Conservation (phyloP, 2,329 filamentous ascomycete genomes). For the Fusarium transvaalense region DNA sequence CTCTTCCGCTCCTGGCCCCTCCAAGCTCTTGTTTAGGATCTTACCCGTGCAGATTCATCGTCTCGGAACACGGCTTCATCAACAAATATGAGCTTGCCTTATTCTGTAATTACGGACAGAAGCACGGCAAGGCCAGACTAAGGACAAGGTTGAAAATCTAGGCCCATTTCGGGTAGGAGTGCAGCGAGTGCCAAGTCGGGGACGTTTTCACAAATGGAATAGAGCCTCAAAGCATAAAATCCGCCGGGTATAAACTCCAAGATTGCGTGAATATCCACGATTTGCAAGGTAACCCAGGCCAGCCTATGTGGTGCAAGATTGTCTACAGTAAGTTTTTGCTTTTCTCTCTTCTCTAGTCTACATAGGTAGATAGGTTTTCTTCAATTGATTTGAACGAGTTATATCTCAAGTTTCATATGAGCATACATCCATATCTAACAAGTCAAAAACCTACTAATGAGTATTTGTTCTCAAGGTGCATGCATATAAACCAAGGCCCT, state of each 20-base stretch:
- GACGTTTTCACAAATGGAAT: slow-evolving; percentile 41
- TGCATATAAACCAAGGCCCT: not conserved
- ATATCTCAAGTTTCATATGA: not conserved
- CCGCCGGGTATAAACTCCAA: slow-evolving; percentile 28
- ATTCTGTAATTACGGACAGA: slow-evolving; percentile 26
- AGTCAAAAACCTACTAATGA: not conserved
- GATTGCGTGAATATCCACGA: slow-evolving; percentile 36
- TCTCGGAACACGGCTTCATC: slow-evolving; percentile 3
- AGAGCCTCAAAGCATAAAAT: slow-evolving; percentile 34
- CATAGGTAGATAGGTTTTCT: not conserved
- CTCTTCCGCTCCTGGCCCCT: slow-evolving; percentile 23
- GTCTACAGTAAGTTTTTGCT: slow-evolving; percentile 33
- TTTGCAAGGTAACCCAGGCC: slow-evolving; percentile 20
- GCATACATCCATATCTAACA: not conserved
- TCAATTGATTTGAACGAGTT: not conserved
- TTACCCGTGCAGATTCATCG: slow-evolving; percentile 16
- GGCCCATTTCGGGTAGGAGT: slow-evolving; percentile 31
- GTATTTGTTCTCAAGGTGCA: not conserved
- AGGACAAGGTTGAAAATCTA: slow-evolving; percentile 39
- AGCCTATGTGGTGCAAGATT: slow-evolving; percentile 10
- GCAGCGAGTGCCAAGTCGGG: slow-evolving; percentile 42
- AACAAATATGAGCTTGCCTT: slow-evolving; percentile 4
- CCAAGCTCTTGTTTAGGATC: slow-evolving; percentile 22
- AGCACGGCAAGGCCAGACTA: not conserved
- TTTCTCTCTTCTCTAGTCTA: too few species aligned